These are phyloP conservation scores for Penicillium olsonii DNA, from an alignment of 2,329 filamentous ascomycete genomes.

Conservation along the genomic window DNA sequence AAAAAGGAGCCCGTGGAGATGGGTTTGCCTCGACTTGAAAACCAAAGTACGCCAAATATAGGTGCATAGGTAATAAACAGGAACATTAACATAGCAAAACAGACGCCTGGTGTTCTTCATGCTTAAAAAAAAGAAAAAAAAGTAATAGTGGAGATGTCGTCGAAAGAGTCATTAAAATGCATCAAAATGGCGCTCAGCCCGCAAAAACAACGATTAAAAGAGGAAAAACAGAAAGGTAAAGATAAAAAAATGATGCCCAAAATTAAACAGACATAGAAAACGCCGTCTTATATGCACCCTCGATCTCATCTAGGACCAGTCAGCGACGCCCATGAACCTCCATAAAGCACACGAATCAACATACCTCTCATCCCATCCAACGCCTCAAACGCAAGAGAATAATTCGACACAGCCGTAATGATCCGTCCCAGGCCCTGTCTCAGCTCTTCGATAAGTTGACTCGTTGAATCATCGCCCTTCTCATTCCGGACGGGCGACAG, in stretches of 20 bases:
- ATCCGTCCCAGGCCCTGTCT: constrained; percentile 41
- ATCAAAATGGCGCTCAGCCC: neutral
- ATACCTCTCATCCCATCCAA: constrained; percentile 48
- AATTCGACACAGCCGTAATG: constrained; percentile 41
- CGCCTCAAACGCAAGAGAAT: constrained; percentile 45
- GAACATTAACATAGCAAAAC: neutral
- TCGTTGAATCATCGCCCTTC: constrained; percentile 24
- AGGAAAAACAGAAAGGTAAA: constrained; percentile 5
- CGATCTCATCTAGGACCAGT: constrained; percentile 40
- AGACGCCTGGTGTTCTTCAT: neutral
- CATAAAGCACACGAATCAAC: neutral
- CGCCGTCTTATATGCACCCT: constrained; percentile 45
- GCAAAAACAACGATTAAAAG: neutral
- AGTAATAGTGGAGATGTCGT: constrained; percentile 3
- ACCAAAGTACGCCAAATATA: neutral
- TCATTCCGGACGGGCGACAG: constrained; percentile 28
- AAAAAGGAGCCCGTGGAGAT: neutral
- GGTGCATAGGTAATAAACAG: too few relatives aligned
- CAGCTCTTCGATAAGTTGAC: constrained; percentile 39
- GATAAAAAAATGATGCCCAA: constrained; percentile 1
- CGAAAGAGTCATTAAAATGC: neutral
- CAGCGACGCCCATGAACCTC: constrained; percentile 2
- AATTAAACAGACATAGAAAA: constrained; percentile 32
- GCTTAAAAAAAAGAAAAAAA: neutral
- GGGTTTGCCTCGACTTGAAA: neutral